Evolutionary conservation across 1,284 basidiomycete genomes (phyloP).

Genomic region (Sphagnurus paluster): DNA sequence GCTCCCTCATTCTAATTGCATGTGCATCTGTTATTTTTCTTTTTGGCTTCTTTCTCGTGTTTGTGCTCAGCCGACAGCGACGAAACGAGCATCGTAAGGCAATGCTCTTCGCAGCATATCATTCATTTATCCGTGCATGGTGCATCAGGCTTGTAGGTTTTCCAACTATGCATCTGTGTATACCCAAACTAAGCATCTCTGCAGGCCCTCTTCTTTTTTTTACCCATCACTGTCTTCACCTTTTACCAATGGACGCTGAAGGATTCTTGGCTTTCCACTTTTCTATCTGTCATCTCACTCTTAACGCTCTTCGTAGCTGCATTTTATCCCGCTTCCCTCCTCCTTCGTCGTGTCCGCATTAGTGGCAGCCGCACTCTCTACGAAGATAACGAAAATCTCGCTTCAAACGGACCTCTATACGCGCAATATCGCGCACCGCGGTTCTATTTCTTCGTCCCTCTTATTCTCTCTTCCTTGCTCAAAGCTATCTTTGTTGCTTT

Average conservation of each 20-base stretch:
- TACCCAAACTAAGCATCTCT: constrained; percentile 12
- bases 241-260: constrained; percentile 89
- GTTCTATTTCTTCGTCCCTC: constrained; percentile 57
- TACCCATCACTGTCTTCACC: constrained; percentile 75
- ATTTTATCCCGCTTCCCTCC: constrained; percentile 43
- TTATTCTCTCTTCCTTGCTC: constrained; percentile 56
- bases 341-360: constrained; percentile 43
- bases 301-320: constrained; percentile 52
- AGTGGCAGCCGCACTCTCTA: constrained; percentile 40
- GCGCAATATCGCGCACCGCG: constrained; percentile 55
- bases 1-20: constrained; percentile 62
- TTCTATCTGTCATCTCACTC: constrained; percentile 69
- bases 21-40: constrained; percentile 53
- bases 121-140: constrained; percentile 56
- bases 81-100: constrained; percentile 30
- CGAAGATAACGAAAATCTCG: constrained; percentile 32
- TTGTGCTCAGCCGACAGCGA: constrained; percentile 32
- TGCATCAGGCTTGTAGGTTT: constrained; percentile 53
- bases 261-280: constrained; percentile 79
- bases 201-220: constrained; percentile 62
- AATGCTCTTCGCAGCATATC: constrained; percentile 32
- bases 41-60: constrained; percentile 49
- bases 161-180: constrained; percentile 1
- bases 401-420: constrained; percentile 50
- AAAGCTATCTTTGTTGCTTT: constrained; percentile 78